Base-by-base conservation (phyloP, 2,329 filamentous ascomycete species). In the Epichloe elymi region DNA sequence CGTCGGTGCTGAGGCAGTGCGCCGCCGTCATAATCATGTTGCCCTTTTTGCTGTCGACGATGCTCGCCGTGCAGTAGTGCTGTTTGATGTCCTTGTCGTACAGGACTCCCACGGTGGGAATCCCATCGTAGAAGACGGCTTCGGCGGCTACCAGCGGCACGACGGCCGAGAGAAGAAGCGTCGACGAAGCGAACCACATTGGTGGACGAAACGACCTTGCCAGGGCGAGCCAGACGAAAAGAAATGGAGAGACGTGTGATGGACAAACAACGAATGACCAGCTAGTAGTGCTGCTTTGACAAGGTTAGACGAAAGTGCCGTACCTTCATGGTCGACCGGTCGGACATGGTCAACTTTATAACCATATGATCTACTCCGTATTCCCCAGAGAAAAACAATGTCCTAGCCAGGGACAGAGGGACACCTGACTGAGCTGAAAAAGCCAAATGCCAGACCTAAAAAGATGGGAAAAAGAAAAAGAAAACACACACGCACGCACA, bases 1-100 rank as follows among this genome's bases (percentile, higher is more conserved):
- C 51, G 20, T 38, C 36, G 15, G 46, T 51, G 33, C 40, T 44
- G 48, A 54, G 38, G 51, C 53, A 54, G 44, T 54, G 53, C 6
- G 38, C 46, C 11, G 53, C 53, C n/a, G 53, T 54, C 15, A 54
- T 48, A 45, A 54, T 50, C 5, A 54, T 51, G 39, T 54, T 53
- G 26, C 51, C 47, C 30, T 43, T 37, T 12, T 33, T 26, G 51
- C 53, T 54, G 15, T 50, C 50, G 36, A 54, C 50, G 12, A 54
- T 48, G 44, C 51, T 53, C 23, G 53, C 53, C 5, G 50, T 53
- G 51, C 53, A 54, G 30, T 38, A 51, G 40, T 54, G 53, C 30
- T 50, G 14, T n/a, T 40, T 45, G 26, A 46, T 23, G 19, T 49
- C 39, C 12, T 35, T 35, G 40, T 40, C 36, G 36, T 53, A 53